Evolutionary conservation across 2,329 filamentous ascomycete genomes (phyloP), one percentile per base, ranked within the genome.

Genomic region (Blastomyces parvus): DNA sequence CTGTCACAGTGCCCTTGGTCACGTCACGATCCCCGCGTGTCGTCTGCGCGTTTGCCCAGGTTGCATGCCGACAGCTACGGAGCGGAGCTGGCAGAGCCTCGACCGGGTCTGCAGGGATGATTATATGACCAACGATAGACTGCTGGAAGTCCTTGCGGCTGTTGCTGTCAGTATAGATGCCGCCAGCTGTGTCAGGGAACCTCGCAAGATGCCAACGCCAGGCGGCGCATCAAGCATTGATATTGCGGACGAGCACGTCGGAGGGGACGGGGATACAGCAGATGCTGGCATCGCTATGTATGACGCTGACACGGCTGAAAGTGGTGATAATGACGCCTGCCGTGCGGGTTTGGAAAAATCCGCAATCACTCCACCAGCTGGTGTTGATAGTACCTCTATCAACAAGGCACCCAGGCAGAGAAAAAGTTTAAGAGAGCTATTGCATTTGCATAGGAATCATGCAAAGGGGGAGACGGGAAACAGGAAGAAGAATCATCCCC

Each of bases 71-170:
- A 57, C 55, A 17, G 63, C 66, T 6, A 61, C 65, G n/a, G 79
- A 82, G 55, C 77, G 80, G 3, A 68, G 77, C 42, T 81, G 73
- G 68, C 72, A 74, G 8, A 79, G 78, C 36, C 76, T 84, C 65
- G 73, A 78, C 3, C 70, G 75, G 14, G 72, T 82, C 42, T 71
- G 79, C 30, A 72, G 69, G 36, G 73, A 76, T 42, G 68, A 64
- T 40, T 65, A 63, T 11, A 59, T 59, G 42, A 46, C 57, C 19
- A 36, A 59, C 13, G 27, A 59, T n/a, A 27, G 14, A 7, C 42
- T 59, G 7, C 36, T 25, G 27, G 42, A 48, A 1, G 19, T 14
- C 7, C 25, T 59, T 17, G 27, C 17, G 14, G 38, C n/a, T 48
- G 27, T 59, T 4, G 42, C 13, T 46, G 19, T 17, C 17, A 59